Evolutionary conservation across 257 asterid species (phyloP), one percentile per base, ranked within the genome.

Genomic region (Echium plantagineum): DNA sequence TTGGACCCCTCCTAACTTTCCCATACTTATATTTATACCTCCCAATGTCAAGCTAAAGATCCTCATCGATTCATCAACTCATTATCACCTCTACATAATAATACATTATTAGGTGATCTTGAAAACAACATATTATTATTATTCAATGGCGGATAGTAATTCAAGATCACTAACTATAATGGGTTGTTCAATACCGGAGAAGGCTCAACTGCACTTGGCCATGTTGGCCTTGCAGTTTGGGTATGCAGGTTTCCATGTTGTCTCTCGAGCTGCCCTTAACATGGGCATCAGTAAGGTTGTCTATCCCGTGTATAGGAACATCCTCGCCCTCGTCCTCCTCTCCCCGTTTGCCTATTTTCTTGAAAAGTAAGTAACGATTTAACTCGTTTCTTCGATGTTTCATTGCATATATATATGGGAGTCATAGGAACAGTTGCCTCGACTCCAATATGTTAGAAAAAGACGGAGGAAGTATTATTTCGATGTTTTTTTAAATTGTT

Each of bases 251-350:
- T 94, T 94, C 15, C 99, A 94, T 63, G 94, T 94, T 15, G 97
- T 94, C 21, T 94, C 99, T 2, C 66, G 97, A 31, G 80, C 83
- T 21, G 99, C 99, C 58, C 99, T 94, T 60, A 94, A 94, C 68
- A 94, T 89, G 97, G 99, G 99, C 49, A 94, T 94, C 9, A 94
- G 99, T 93, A 94, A 94, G 77, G 81, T 94, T 20, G 99, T 94
- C 4, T 94, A 86, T 80, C 88, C 97, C 0, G 95, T 94, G 63
- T 94, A 94, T 59, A 72, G 99, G 56, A 94, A 94, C 87, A 80
- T 89, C 32, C 83, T 89, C n/a, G 99, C 99, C 32, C 76, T 94
- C 64, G 62, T 94, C 19, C 91, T 94, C 5, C 97, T 94, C 70
- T 54, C 87, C 69, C 99, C 99, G 60, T 89, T 94, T 46, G 97